Conservation (phyloP, 306 rosid species). For the Leucaena leucocephala region DNA sequence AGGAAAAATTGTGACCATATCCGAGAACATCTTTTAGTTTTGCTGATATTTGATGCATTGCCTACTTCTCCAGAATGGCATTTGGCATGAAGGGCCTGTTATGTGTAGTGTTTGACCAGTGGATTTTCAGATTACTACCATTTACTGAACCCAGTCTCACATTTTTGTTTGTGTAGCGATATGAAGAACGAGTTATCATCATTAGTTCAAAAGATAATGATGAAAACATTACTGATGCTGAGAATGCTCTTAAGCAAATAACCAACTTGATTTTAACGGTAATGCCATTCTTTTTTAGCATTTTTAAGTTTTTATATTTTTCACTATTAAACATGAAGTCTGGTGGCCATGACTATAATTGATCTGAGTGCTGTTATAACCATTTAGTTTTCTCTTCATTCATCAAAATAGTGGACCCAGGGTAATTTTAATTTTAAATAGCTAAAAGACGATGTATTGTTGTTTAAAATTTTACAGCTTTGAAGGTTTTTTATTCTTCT, state of each 20-base stretch:
- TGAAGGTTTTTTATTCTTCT: not conserved
- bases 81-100: no score
- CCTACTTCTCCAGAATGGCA: no score
- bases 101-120: not conserved
- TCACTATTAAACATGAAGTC: constrained; percentile 6
- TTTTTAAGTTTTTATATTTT: not conserved
- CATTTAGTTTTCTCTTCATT: no score
- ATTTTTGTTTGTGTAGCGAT: constrained; percentile 56
- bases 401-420: not conserved
- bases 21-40: not conserved
- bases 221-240: constrained; percentile 46
- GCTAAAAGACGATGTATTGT: constrained; percentile 9
- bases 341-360: constrained; percentile 18
- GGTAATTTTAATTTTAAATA: constrained; percentile 28
- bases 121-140: constrained; percentile 5
- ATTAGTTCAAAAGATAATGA: no score
- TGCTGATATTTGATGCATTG: no score
- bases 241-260: constrained; percentile 82
- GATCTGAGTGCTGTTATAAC: not conserved
- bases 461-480: constrained; percentile 15
- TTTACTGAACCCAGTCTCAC: constrained; percentile 33
- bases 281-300: constrained; percentile 29
- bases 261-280: constrained; percentile 42
- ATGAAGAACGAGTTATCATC: no score
- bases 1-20: not conserved